phyloP scores from a whole-genome alignment of 148 eudicot species.

The Rhododendron ovatum region DNA sequence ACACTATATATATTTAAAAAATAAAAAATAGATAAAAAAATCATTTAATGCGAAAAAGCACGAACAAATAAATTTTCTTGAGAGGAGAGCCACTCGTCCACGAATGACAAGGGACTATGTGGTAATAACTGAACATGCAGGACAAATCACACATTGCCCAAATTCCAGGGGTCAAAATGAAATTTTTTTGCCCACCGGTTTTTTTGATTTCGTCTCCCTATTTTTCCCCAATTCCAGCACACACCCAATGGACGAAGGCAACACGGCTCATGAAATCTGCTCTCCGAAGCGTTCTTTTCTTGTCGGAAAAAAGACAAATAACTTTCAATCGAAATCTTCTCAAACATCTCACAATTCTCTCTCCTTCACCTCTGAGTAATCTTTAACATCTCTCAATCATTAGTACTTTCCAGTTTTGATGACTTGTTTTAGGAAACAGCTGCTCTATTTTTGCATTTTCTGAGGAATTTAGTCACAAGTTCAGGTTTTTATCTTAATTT shows the following conservation, averaged over 20 bases:
- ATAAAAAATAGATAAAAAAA: no score
- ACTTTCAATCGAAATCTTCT: neutral
- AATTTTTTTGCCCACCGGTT: neutral
- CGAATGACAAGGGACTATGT: neutral
- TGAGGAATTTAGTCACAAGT: neutral
- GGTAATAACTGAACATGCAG: neutral
- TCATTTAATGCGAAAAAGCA: no score
- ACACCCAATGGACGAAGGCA: neutral
- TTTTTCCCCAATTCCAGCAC: neutral
- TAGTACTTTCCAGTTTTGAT: neutral
- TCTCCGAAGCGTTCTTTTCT: slow-evolving; percentile 2
- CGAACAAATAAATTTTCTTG: no score
- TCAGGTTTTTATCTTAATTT: neutral
- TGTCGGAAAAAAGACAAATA: slow-evolving; percentile 3
- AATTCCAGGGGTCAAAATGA: neutral
- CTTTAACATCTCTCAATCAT: neutral
- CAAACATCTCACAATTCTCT: neutral
- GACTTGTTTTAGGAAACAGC: neutral
- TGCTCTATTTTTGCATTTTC: neutral
- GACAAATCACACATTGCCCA: neutral
- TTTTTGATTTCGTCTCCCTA: neutral
- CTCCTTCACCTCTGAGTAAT: neutral
- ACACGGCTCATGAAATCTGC: neutral
- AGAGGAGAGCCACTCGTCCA: neutral
- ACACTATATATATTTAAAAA: no score